Conservation (phyloP, 371 early-diverging fungal genomes). For the Syncephalastrum racemosum region DNA sequence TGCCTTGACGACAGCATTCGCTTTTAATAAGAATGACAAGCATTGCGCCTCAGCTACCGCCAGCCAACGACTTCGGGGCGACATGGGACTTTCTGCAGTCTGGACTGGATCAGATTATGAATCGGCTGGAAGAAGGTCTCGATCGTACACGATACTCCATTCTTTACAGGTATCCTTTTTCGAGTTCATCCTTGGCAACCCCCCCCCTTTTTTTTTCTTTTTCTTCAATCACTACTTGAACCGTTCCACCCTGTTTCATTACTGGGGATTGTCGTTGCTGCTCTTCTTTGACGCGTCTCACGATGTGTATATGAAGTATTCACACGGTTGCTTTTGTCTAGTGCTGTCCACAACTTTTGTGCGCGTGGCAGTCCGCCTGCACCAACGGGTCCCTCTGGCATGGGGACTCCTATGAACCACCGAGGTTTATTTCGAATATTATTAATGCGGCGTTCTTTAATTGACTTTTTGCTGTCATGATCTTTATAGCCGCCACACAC, state of each 20-base stretch:
- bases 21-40: no score
- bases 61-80: constrained; percentile 54
- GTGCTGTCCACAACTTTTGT: constrained; percentile 86
- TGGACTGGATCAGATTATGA: constrained; percentile 84
- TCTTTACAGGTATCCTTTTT: constrained; percentile 75
- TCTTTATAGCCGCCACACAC: constrained; percentile 59
- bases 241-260: neutral
- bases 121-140: constrained; percentile 73
- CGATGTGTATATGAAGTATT: no score
- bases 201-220: neutral
- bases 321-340: constrained; percentile 20
- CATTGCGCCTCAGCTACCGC: constrained; percentile 27
- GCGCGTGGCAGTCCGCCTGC: constrained; percentile 44
- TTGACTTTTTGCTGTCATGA: neutral
- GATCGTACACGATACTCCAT: constrained; percentile 76
- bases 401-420: constrained; percentile 21
- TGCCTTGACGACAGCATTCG: neutral
- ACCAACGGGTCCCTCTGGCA: constrained; percentile 11
- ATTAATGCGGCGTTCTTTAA: neutral
- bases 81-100: constrained; percentile 79
- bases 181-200: neutral
- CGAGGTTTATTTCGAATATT: constrained; percentile 22
- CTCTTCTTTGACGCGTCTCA: no score
- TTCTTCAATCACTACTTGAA: neutral
- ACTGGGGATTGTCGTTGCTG: no score